Evolutionary conservation across 2,329 filamentous ascomycete genomes (phyloP), one percentile per base, ranked within the genome.

Genomic region (Stagonosporopsis vannaccii): DNA sequence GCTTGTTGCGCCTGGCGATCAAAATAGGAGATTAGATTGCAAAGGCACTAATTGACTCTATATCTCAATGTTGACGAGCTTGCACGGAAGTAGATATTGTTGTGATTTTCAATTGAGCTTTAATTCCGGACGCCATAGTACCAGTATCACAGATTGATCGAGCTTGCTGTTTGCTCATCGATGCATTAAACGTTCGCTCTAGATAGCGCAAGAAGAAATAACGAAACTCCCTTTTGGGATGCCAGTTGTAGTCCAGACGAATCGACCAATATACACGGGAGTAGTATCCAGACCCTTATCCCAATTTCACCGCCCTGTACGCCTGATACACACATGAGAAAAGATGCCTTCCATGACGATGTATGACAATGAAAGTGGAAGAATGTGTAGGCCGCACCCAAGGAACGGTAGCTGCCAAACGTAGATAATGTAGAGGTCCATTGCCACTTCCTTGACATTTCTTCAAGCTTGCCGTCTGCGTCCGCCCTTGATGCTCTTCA

Each of bases 401-500:
- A 23, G 19, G 19, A 56, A 46, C 32, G 35, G 43, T 46, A 39
- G 50, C 51, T 36, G 28, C 37, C 39, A 17, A 13, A 42, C 26
- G 43, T 30, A n/a, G 23, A 41, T 19, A 37, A 17, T 33, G 37
- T 20, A 9, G n/a, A 32, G n/a, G 22, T 49, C 30, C 25, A 28
- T 17, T 20, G 37, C 13, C 17, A 25, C 11, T 15, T 12, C n/a
- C 23, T 28, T 47, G 43, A 23, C 28, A 42, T 13, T n/a, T 8
- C 13, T 26, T 71, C 66, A 74, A 53, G 68, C 66, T 43, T 71
- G 70, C 40, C 73, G 68, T 60, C 66, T 57, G 30, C 70, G 68
- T 20, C 74, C 73, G 7, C 74, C 74, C 63, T 76, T 77, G 57
- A 77, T 56, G 57, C 70, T 73, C 68, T 77, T 77, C 39, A 76